Evolutionary conservation across 768 basidiomycete species (phyloP), one percentile per base, ranked within the genome.

Genomic region (Tricholoma terreum): DNA sequence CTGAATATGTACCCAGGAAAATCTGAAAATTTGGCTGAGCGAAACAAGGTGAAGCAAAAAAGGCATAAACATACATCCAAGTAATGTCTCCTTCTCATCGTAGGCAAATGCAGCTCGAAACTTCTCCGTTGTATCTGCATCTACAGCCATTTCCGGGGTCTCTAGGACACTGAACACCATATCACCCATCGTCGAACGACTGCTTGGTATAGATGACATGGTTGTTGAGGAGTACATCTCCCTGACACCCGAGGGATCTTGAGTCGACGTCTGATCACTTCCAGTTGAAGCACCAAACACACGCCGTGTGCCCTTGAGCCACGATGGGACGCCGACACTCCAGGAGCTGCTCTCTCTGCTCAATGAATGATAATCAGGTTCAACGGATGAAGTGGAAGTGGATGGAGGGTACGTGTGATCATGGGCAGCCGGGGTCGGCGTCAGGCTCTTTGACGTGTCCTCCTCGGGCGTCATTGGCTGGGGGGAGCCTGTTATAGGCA

Each of bases 1-100:
- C 96, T 82, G 72, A 86, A 93, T 42, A 98, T 78, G 70, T 92
- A 97, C 9, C 94, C 94, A 40, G 92, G 84, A 68, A 96, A 93
- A 65, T 92, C 96, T 98, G 62, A 43, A 59, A 34, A 9, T 62
- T 53, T 30, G 54, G 33, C 55, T 48, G 45, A 59, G 22, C 34
- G 36, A 12, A n/a, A 33, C 33, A 7, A 43, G 52, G 15, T 10
- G 10, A 43, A 2, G 2, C 24, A 27, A 36, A 14, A 27, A 27
- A 40, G 33, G 54, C 24, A 24, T 56, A 21, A 24, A 82, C 95
- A 69, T 68, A 98, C 96, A 90, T 64, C 93, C 94, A 50, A 98
- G 80, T 42, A 98, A 67, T 14, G 73, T 81, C 74, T 98, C 96
- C 69, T 85, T 92, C 60, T 94, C 92, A 56, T 90, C 87, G 60